A percentile compares a stretch with the other conserved stretches of the same genome.
Evolutionary conservation across 1,139 yeast genomes (phyloP).

Genomic region (Protomyces arabidopsidicola): DNA sequence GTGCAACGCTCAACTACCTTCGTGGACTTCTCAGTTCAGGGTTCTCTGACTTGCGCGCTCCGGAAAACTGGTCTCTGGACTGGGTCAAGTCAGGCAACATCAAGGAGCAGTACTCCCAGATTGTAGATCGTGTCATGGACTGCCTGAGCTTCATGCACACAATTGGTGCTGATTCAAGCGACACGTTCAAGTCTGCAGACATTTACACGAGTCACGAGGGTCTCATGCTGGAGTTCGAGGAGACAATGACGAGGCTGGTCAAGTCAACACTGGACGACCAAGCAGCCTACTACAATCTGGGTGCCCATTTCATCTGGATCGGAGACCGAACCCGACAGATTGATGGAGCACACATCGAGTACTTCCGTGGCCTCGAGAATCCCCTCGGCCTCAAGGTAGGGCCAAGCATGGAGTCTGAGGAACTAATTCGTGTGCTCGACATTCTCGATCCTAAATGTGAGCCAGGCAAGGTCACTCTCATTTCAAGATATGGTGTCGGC

Average conservation of each 20-base stretch:
- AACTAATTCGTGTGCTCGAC: slow-evolving; percentile 42
- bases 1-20: slow-evolving; percentile 46
- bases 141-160: slow-evolving; percentile 43
- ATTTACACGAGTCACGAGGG: slow-evolving; percentile 47
- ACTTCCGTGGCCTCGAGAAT: slow-evolving; percentile 45
- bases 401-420: slow-evolving; percentile 43
- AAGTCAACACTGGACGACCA: slow-evolving; percentile 34
- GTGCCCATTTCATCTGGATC: slow-evolving; percentile 47
- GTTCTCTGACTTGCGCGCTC: slow-evolving; percentile 44
- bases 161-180: slow-evolving; percentile 41
- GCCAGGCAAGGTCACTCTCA: slow-evolving; percentile 45
- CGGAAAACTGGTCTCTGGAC: slow-evolving; percentile 45
- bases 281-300: slow-evolving; percentile 43
- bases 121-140: slow-evolving; percentile 42
- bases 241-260: slow-evolving; percentile 42
- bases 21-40: slow-evolving; percentile 42
- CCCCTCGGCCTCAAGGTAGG: slow-evolving; percentile 48
- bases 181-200: slow-evolving; percentile 40
- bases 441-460: slow-evolving; percentile 44
- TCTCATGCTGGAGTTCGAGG: slow-evolving; percentile 45
- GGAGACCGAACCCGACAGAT: slow-evolving; percentile 47
- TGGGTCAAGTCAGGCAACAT: slow-evolving; percentile 43
- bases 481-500: slow-evolving; percentile 45
- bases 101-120: slow-evolving; percentile 42
- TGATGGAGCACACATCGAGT: slow-evolving; percentile 48